Evolutionary conservation across 2,329 filamentous ascomycete species (phyloP), one percentile per base, ranked within the genome.

Genomic region (Trichoderma sp.): DNA sequence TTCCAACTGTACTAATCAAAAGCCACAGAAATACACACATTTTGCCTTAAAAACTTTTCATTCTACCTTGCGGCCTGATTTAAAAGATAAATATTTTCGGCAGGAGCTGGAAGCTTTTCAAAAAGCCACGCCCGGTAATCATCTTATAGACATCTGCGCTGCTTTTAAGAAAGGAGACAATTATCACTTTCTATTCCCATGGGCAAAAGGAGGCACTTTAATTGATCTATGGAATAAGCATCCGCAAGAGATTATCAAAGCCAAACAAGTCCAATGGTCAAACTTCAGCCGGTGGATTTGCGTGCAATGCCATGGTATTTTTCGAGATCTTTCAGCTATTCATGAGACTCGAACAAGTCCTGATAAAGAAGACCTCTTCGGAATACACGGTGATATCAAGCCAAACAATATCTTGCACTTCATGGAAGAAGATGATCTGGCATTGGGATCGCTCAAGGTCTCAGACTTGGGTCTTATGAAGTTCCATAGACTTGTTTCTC

Each of bases 41-140:
- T 63, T 63, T 40, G 61, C 61, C 7, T 33, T 63, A 1, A 63
- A 63, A n/a, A 63, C 61, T 31, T 40, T 63, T 31, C 60, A 63
- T 40, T 47, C 31, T 5, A 27, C 37, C 47, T 40, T 19, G 24
- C 60, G 21, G 47, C 24, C 24, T 1, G 31, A 53, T 8, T 21
- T 53, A 7, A 53, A 21, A 37, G 21, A 21, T 4, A 16, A 3
- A 19, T 40, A 55, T 3, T 63, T 63, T 11, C 21, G 40, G 10
- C 60, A 63, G 8, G 60, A 55, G 6, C 14, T 63, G 14, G 14
- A 53, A 2, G 60, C 60, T 29, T 63, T 63, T 3, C 60, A 55
- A 10, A 16, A 63, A 5, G 60, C 31, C 14, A 37, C 2, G 14
- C 60, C 60, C 1, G 47, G 47, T 1, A 43, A 47, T 29, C 47